Evolutionary conservation across 1,284 basidiomycete species (phyloP).

Genomic region (Bjerkandera adusta): DNA sequence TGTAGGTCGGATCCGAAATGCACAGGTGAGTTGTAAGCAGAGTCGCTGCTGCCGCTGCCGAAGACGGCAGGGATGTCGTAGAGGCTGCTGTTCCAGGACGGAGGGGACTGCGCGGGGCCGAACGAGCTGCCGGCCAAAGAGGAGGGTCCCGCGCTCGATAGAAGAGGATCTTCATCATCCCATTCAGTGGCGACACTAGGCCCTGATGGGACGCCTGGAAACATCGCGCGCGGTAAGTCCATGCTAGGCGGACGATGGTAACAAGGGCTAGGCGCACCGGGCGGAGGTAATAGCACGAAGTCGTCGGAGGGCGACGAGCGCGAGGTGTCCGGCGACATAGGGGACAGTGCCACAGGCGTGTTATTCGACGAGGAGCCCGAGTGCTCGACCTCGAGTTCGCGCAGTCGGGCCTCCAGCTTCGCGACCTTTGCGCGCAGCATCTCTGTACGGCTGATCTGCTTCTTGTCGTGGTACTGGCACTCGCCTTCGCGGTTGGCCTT

Average conservation of each 20-base stretch:
- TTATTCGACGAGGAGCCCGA: constrained; percentile 12
- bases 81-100: constrained; percentile 5
- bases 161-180: constrained; percentile 7
- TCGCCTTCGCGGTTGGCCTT: constrained; percentile 50
- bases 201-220: constrained; percentile 9
- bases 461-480: constrained; percentile 61
- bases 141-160: constrained; percentile 2
- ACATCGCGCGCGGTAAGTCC: neutral
- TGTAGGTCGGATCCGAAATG: neutral
- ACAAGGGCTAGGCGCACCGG: constrained; percentile 9
- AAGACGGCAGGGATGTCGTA: constrained; percentile 14
- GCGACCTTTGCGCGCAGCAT: constrained; percentile 55
- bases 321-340: neutral
- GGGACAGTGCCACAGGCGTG: constrained; percentile 4
- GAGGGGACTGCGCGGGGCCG: neutral
- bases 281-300: constrained; percentile 7
- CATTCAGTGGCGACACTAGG: constrained; percentile 6
- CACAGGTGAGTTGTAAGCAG: no score
- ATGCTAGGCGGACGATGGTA: neutral
- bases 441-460: constrained; percentile 59
- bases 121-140: neutral
- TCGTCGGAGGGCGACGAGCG: constrained; percentile 9
- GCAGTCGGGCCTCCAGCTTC: constrained; percentile 50
- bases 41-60: no score
- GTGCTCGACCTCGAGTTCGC: constrained; percentile 45